A percentile compares a stretch with the other conserved stretches of the same genome.
These are phyloP conservation scores for Thelephora terrestris DNA, from an alignment of 1,284 basidiomycete species.

Conservation along the genomic window DNA sequence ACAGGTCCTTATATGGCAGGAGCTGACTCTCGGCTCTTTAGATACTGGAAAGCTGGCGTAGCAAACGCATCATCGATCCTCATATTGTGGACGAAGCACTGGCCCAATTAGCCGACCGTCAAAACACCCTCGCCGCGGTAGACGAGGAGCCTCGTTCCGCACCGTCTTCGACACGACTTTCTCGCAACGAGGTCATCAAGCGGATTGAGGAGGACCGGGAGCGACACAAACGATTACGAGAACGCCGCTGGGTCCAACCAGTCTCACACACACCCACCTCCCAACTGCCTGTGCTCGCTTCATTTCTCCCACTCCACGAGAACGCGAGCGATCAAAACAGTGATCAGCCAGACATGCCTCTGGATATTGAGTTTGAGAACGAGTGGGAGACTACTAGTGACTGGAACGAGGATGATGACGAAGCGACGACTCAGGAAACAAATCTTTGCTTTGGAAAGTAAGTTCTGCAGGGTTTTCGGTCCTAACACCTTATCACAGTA, in stretches of 20 bases:
- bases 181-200: conserved; percentile 64
- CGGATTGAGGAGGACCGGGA: conserved; percentile 94
- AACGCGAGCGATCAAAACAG: conserved; percentile 30
- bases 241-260: conserved; percentile 89
- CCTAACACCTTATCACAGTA: too few relatives aligned
- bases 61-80: conserved; percentile 74
- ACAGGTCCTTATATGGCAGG: background rate
- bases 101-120: conserved; percentile 36
- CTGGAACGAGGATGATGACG: conserved; percentile 82
- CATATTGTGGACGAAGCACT: conserved; percentile 64
- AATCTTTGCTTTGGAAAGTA: conserved; percentile 40
- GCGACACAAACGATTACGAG: conserved; percentile 86
- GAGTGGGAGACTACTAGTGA: conserved; percentile 87
- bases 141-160: conserved; percentile 17
- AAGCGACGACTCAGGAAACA: conserved; percentile 61
- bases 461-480: too few relatives aligned
- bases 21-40: conserved; percentile 18
- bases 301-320: conserved; percentile 40
- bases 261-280: conserved; percentile 38
- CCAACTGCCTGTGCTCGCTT: conserved; percentile 39
- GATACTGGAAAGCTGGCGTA: conserved; percentile 84
- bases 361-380: conserved; percentile 88
- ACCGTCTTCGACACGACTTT: conserved; percentile 30
- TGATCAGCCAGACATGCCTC: conserved; percentile 37
- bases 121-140: conserved; percentile 20